Evolutionary conservation across 192 early-diverging fungal genomes (phyloP).

Genomic region (Mortierella hygrophila): DNA sequence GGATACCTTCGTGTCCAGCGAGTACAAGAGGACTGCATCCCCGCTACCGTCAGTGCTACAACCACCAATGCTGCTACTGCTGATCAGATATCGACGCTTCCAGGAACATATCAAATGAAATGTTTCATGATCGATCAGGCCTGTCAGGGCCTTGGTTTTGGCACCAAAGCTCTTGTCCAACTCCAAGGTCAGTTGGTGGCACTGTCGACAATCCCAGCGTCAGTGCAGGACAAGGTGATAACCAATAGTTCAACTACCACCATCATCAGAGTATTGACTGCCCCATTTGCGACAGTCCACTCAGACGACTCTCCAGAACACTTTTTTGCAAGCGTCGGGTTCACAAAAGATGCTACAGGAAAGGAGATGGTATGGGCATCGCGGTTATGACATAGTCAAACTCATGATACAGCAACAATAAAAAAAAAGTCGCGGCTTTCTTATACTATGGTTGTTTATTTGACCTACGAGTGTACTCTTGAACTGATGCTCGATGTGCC

Average conservation of each 20-base stretch:
- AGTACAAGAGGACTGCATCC: too few relatives aligned
- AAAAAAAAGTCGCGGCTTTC: neutral
- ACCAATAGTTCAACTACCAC: neutral
- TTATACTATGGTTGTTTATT: neutral
- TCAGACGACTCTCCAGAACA: slow-evolving; percentile 43
- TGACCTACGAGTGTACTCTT: neutral
- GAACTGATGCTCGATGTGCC: neutral
- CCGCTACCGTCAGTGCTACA: too few relatives aligned
- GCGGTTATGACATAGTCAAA: neutral
- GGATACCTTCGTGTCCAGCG: slow-evolving; percentile 32
- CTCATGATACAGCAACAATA: neutral
- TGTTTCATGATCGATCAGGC: slow-evolving; percentile 40
- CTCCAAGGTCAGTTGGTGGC: slow-evolving; percentile 14
- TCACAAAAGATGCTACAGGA: neutral
- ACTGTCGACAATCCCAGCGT: neutral
- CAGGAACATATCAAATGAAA: neutral
- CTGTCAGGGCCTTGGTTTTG: slow-evolving; percentile 46
- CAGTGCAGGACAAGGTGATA: neutral
- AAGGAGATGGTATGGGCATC: slow-evolving; percentile 23
- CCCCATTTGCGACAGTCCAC: slow-evolving; percentile 16
- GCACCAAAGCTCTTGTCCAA: slow-evolving; percentile 21
- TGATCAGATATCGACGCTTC: too few relatives aligned
- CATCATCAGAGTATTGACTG: slow-evolving; percentile 13
- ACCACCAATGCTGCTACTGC: too few relatives aligned
- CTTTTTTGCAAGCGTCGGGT: slow-evolving; percentile 31